These are phyloP conservation scores for Boletus coccyginus DNA, from an alignment of 768 basidiomycete species.

Conservation along the genomic window DNA sequence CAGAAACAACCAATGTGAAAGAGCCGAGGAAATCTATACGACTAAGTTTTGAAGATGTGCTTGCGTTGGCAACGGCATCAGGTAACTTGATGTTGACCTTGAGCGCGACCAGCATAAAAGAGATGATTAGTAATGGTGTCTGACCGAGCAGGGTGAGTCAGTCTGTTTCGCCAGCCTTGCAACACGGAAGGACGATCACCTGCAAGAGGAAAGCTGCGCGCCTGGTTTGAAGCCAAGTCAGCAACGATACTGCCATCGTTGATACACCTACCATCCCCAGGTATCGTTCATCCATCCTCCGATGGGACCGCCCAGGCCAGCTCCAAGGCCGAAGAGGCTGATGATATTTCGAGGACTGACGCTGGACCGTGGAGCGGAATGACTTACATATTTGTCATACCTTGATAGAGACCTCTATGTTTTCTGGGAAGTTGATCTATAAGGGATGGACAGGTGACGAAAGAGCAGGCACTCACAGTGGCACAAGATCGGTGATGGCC, in stretches of 20 bases:
- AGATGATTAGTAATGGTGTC: slow-evolving; percentile 74
- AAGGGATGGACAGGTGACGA: neutral
- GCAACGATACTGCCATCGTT: neutral
- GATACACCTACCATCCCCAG: slow-evolving; percentile 71
- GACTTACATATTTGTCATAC: slow-evolving; percentile 81
- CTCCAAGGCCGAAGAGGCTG: slow-evolving; percentile 82
- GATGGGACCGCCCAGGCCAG: slow-evolving; percentile 74
- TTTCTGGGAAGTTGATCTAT: slow-evolving; percentile 43
- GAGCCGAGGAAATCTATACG: slow-evolving; percentile 87
- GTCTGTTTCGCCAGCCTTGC: neutral
- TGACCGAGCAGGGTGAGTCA: slow-evolving; percentile 33
- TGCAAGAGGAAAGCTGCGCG: slow-evolving; percentile 83
- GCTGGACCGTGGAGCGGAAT: neutral
- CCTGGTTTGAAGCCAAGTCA: slow-evolving; percentile 44
- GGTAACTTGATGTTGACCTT: slow-evolving; percentile 81
- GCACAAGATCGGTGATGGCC: slow-evolving; percentile 84
- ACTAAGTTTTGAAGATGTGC: slow-evolving; percentile 58
- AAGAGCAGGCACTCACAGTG: slow-evolving; percentile 54
- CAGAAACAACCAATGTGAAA: slow-evolving; percentile 68
- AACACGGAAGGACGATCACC: slow-evolving; percentile 39
- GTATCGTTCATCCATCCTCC: slow-evolving; percentile 84
- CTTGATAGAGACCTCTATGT: slow-evolving; percentile 88
- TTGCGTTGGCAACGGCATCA: slow-evolving; percentile 58
- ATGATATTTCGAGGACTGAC: slow-evolving; percentile 11
- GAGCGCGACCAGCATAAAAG: slow-evolving; percentile 64